Evolutionary conservation across 2,329 filamentous ascomycete genomes (phyloP).

Genomic region (Diaporthe australafricana): DNA sequence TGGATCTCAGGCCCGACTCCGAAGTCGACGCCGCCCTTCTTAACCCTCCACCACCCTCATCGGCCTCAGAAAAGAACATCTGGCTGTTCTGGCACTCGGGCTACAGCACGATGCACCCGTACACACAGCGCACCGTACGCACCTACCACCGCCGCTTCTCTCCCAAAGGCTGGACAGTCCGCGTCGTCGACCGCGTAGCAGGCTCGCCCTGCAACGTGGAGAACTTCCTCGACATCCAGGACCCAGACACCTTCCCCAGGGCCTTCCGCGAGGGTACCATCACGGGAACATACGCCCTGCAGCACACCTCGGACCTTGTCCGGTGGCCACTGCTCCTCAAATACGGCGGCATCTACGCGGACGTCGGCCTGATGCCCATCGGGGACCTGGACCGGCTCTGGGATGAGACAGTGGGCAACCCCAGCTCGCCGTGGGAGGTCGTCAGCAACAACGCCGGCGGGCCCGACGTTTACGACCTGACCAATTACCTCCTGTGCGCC

Average conservation of each 20-base stretch:
- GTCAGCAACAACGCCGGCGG: slow-evolving; percentile 57
- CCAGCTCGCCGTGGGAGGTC: slow-evolving; percentile 58
- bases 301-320: slow-evolving; percentile 69
- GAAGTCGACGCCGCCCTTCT: slow-evolving; percentile 57
- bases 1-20: slow-evolving; percentile 59
- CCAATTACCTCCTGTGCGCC: slow-evolving; percentile 60
- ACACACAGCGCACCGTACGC: slow-evolving; percentile 63
- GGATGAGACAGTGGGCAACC: slow-evolving; percentile 59
- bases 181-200: slow-evolving; percentile 59
- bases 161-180: slow-evolving; percentile 63
- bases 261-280: slow-evolving; percentile 63
- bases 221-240: slow-evolving; percentile 59
- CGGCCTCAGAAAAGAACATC: slow-evolving; percentile 60
- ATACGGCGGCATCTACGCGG: slow-evolving; percentile 69
- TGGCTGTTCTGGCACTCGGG: slow-evolving; percentile 71
- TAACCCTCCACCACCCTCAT: slow-evolving; percentile 49
- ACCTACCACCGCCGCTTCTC: slow-evolving; percentile 66
- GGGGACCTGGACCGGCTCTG: slow-evolving; percentile 67
- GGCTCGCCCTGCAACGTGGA: slow-evolving; percentile 60
- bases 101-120: slow-evolving; percentile 60
- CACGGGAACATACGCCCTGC: slow-evolving; percentile 59
- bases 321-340: slow-evolving; percentile 66
- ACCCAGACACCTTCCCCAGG: slow-evolving; percentile 57
- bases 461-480: slow-evolving; percentile 50
- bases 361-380: slow-evolving; percentile 68